A percentile compares a stretch with the other conserved stretches of the same genome.
Evolutionary conservation across 2,329 filamentous ascomycete genomes (phyloP).

Genomic region (Trichoderma hamatum): DNA sequence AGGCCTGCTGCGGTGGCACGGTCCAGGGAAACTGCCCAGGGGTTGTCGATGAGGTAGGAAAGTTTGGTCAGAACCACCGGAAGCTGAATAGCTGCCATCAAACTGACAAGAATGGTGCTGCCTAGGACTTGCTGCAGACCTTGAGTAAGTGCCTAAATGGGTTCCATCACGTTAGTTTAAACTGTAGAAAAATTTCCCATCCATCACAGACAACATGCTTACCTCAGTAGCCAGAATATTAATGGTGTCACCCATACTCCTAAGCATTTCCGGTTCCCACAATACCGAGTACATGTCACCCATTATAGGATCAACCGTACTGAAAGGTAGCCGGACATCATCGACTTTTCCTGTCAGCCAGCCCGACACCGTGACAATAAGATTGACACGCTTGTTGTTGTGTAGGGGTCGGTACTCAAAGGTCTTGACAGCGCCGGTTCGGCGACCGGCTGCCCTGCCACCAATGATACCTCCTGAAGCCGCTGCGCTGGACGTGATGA

Average conservation of each 20-base stretch:
- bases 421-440: conserved; percentile 90
- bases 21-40: conserved; percentile 95
- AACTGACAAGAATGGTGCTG: conserved; percentile 80
- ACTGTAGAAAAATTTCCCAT: neutral
- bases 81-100: conserved; percentile 93
- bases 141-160: conserved; percentile 79
- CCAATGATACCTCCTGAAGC: conserved; percentile 87
- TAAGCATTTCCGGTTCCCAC: conserved; percentile 98
- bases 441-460: conserved; percentile 78
- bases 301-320: conserved; percentile 96
- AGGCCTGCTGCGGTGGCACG: conserved; percentile 85
- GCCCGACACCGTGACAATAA: conserved; percentile 92
- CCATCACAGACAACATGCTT: conserved; percentile 41
- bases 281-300: conserved; percentile 95
- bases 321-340: conserved; percentile 92
- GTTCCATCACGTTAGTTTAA: neutral
- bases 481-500: conserved; percentile 89
- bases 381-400: conserved; percentile 96
- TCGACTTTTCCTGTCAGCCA: conserved; percentile 99
- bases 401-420: conserved; percentile 96
- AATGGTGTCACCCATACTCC: conserved; percentile 97
- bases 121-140: conserved; percentile 93
- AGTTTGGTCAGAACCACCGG: conserved; percentile 92
- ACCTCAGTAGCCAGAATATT: conserved; percentile 98
- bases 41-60: conserved; percentile 95